Evolutionary conservation across 768 basidiomycete genomes (phyloP), one percentile per base, ranked within the genome.

Genomic region (Podaxis sp.): DNA sequence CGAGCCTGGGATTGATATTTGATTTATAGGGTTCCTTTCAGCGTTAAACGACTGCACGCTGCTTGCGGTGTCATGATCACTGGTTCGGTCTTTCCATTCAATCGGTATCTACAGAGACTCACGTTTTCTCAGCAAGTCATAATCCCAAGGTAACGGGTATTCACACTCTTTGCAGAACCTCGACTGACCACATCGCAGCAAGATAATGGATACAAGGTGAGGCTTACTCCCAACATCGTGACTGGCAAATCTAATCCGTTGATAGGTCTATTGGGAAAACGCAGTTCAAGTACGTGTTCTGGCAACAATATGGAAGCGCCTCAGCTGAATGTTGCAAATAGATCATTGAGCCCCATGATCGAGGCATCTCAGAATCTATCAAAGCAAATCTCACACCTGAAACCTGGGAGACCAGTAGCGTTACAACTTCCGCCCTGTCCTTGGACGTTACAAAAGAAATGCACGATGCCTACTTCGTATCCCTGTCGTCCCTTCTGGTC

Each of bases 1-100:
- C 41, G 4, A 3, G 50, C 29, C 27, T 27, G 38, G 29, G 9
- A 15, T 29, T 11, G 25, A 37, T 46, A n/a, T 19, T 22, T 46
- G 43, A 15, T 22, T 57, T 13, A 6, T 57, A 93, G 92, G 72
- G 91, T 94, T 1, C 94, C 94, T 0, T 95, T 93, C 71, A 82
- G 84, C 27, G 81, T 94, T 13, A 86, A 85, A 66, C 77, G 73
- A 55, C 69, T 92, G 51, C 77, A 77, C 11, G 92, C 93, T 2
- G 87, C 89, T 1, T 89, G 89, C 63, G 94, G 94, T 19, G 85
- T 95, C 2, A 96, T 96, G 94, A 90, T 96, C 55, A 96, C 94
- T 66, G 92, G 90, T 87, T 53, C 46, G 76, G 57, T 8, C 38
- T 49, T 67, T 36, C n/a, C 4, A 40, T 33, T 40, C n/a, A n/a